These are phyloP conservation scores for Tetracladium setigerum DNA, from an alignment of 495 filamentous ascomycete genomes.

Conservation along the genomic window DNA sequence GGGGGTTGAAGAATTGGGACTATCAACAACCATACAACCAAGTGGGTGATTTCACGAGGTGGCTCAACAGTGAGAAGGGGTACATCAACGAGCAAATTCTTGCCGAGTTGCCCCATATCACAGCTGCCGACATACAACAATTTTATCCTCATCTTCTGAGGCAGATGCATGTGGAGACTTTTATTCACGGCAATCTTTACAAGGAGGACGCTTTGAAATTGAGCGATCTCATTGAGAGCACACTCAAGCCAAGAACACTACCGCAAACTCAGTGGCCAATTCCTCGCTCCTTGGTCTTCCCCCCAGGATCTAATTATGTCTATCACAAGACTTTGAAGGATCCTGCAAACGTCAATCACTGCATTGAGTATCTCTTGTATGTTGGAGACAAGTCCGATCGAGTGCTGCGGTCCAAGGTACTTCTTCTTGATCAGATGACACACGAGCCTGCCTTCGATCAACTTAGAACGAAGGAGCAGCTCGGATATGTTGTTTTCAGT, in stretches of 20 bases:
- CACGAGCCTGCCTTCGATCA: constrained; percentile 93
- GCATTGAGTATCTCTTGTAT: constrained; percentile 85
- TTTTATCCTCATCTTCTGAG: constrained; percentile 78
- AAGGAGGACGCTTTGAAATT: constrained; percentile 90
- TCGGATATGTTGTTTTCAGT: constrained; percentile 93
- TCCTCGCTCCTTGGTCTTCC: constrained; percentile 67
- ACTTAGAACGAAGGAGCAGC: constrained; percentile 92
- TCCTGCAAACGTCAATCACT: constrained; percentile 91
- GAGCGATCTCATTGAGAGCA: constrained; percentile 72
- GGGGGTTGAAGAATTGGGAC: constrained; percentile 77
- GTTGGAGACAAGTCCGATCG: constrained; percentile 67
- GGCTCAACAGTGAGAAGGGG: constrained; percentile 66
- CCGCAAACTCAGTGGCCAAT: constrained; percentile 76
- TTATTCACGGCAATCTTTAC: constrained; percentile 90
- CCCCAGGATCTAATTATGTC: constrained; percentile 71
- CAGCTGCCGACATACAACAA: constrained; percentile 59
- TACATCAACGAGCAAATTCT: constrained; percentile 78
- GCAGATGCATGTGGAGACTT: constrained; percentile 80
- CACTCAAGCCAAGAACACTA: constrained; percentile 66
- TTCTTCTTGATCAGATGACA: constrained; percentile 83
- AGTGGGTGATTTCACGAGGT: constrained; percentile 75
- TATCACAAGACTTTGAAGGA: constrained; percentile 77
- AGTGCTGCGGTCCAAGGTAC: constrained; percentile 60
- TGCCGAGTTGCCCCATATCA: constrained; percentile 66
- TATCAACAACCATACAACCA: constrained; percentile 84